Conservation (phyloP, 139 green algal species). For the Tetratostichococcus sp. region DNA sequence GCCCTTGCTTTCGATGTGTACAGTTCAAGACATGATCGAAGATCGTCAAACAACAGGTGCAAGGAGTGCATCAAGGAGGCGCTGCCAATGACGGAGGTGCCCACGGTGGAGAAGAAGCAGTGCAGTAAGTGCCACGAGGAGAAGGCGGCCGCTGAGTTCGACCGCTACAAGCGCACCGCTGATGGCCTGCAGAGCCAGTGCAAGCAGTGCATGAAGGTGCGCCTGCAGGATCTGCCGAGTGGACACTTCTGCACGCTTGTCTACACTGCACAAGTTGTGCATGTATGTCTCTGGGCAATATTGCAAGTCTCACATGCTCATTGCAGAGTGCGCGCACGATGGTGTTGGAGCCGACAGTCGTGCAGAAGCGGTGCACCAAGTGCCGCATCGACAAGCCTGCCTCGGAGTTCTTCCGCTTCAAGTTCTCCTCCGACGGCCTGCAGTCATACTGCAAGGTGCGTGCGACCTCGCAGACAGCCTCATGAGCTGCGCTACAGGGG, state of each 20-base stretch:
- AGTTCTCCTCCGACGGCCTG: neutral
- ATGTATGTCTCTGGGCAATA: too few relatives aligned
- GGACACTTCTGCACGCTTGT: too few relatives aligned
- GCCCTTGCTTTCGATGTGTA: too few relatives aligned
- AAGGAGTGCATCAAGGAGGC: neutral
- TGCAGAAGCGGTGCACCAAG: neutral
- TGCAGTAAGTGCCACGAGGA: neutral
- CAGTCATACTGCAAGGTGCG: slow-evolving; percentile 2
- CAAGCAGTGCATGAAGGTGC: neutral
- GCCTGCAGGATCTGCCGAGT: too few relatives aligned
- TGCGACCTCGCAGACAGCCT: too few relatives aligned
- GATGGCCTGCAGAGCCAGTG: neutral
- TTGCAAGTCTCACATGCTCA: too few relatives aligned
- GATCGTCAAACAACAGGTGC: too few relatives aligned
- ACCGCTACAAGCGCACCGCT: neutral
- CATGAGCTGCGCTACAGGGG: neutral
- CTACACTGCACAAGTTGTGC: too few relatives aligned
- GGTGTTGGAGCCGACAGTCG: neutral
- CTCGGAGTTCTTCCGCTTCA: neutral
- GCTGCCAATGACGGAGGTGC: neutral
- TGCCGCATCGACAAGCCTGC: neutral
- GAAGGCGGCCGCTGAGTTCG: neutral
- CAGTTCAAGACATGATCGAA: too few relatives aligned
- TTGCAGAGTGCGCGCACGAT: neutral
- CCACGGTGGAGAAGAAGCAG: neutral